These are phyloP conservation scores for Penicillium bialowiezense DNA, from an alignment of 495 filamentous ascomycete species.

Conservation along the genomic window DNA sequence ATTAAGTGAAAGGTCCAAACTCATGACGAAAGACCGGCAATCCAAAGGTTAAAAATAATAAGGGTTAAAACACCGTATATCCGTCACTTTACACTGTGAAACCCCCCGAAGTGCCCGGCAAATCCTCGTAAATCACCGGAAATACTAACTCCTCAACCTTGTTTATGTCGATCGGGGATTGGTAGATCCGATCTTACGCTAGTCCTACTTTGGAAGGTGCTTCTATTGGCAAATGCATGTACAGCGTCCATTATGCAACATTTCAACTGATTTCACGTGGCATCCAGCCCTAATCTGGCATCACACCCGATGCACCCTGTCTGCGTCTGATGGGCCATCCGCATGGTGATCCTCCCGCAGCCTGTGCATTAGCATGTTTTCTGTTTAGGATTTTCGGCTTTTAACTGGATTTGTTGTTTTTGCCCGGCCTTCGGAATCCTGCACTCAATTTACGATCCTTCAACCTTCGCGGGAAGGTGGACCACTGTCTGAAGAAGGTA, in stretches of 20 bases:
- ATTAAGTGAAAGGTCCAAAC: constrained; percentile 1
- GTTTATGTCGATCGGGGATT: constrained; percentile 6
- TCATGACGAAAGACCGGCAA: not conserved
- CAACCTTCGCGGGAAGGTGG: not conserved
- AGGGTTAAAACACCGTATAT: not conserved
- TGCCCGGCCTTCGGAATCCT: not conserved
- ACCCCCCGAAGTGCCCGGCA: not conserved
- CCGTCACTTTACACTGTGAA: not conserved
- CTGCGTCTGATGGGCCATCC: constrained; percentile 1
- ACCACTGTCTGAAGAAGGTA: no score
- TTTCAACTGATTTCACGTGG: constrained; percentile 7
- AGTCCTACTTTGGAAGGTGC: constrained; percentile 6
- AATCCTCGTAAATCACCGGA: not conserved
- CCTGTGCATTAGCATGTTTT: not conserved
- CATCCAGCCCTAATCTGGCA: constrained; percentile 8
- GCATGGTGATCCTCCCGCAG: constrained; percentile 6
- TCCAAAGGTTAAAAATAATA: not conserved
- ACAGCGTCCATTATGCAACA: not conserved
- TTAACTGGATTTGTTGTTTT: no score
- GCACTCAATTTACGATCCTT: not conserved
- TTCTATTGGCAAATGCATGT: not conserved
- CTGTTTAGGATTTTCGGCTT: no score
- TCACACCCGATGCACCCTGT: constrained; percentile 9
- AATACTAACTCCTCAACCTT: not conserved
- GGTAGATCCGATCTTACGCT: constrained; percentile 9